Conservation (phyloP, 768 basidiomycete genomes). For the Tubosaeta brunneosetosa region DNA sequence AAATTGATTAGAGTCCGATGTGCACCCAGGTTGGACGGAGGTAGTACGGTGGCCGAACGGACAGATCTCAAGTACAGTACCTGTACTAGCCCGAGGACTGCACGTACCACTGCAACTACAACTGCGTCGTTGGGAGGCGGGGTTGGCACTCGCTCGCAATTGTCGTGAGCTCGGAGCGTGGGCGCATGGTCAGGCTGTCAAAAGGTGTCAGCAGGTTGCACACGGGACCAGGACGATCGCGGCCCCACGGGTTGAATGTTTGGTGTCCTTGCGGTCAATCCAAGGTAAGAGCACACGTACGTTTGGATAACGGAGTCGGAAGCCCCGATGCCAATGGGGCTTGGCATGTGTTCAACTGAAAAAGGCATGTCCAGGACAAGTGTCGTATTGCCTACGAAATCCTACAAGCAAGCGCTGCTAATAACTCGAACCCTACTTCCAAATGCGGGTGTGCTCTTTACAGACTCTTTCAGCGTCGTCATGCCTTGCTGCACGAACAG, state of each 20-base stretch:
- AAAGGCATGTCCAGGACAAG: slow-evolving; percentile 16
- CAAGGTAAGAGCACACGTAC: slow-evolving; percentile 17
- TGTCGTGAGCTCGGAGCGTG: background rate
- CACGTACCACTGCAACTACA: background rate
- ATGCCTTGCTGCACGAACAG: slow-evolving; percentile 14
- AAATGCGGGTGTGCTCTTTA: slow-evolving; percentile 14
- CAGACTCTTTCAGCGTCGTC: background rate
- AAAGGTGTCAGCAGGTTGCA: background rate
- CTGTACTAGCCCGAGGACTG: background rate
- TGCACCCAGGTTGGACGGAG: background rate
- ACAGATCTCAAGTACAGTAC: background rate
- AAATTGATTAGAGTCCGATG: slow-evolving; percentile 13
- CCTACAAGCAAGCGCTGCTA: slow-evolving; percentile 1
- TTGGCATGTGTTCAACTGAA: slow-evolving; percentile 19
- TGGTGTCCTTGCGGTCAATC: slow-evolving; percentile 16
- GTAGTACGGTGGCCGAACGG: background rate
- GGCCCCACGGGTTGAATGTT: background rate
- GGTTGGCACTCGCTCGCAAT: background rate
- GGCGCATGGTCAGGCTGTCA: background rate
- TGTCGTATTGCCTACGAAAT: slow-evolving; percentile 15
- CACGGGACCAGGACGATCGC: background rate
- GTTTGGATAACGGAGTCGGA: slow-evolving; percentile 25
- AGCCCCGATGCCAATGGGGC: slow-evolving; percentile 26
- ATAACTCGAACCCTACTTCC: slow-evolving; percentile 9
- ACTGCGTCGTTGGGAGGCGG: background rate